Evolutionary conservation across 2,329 filamentous ascomycete species (phyloP).

Genomic region (Cladophialophora immunda): DNA sequence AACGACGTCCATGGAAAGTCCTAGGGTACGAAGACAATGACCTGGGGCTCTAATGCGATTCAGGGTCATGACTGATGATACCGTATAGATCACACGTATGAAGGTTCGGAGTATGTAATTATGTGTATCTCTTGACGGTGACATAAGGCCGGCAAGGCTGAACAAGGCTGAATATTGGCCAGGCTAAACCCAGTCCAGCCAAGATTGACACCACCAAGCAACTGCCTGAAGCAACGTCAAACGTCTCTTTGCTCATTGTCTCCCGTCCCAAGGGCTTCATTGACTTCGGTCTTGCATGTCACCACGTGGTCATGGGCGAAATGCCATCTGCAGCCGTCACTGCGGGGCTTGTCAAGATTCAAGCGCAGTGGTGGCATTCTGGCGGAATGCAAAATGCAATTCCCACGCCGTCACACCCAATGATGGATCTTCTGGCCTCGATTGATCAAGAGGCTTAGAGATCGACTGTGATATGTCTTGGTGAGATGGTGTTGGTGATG

Average conservation of each 20-base stretch:
- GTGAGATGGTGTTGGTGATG: neutral
- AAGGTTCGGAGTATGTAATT: neutral
- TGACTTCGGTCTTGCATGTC: neutral
- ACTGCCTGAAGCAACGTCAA: neutral
- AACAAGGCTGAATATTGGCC: neutral
- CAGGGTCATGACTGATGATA: conserved; percentile 4
- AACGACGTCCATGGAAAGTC: neutral
- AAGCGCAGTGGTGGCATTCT: neutral
- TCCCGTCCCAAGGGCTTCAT: neutral
- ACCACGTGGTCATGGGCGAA: neutral
- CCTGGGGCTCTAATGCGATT: neutral
- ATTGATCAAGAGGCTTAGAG: neutral
- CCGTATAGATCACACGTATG: conserved; percentile 10
- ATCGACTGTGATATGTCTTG: neutral
- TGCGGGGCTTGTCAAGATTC: neutral
- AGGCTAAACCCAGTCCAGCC: neutral
- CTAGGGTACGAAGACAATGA: neutral
- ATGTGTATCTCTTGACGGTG: neutral
- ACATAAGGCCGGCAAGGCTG: neutral
- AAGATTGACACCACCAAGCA: neutral
- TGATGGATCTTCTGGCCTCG: neutral
- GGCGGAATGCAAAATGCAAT: neutral
- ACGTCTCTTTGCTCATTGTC: neutral
- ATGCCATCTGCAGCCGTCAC: neutral
- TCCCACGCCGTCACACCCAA: neutral